Conservation (phyloP, 345 rosid genomes). For the Nasturtium officinale region DNA sequence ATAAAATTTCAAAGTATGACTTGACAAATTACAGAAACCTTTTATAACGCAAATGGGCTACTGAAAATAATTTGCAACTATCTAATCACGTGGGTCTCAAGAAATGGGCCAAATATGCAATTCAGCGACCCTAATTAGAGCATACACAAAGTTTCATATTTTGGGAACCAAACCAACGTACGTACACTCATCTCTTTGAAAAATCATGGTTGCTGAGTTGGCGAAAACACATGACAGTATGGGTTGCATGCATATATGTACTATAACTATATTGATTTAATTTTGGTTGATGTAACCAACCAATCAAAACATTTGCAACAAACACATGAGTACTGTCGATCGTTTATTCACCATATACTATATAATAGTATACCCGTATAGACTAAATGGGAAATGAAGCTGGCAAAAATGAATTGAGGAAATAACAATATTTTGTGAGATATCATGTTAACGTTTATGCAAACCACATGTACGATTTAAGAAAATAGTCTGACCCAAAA, state of each 20-base stretch:
- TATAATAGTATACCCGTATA: slow-evolving; percentile 21
- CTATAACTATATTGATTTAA: neutral
- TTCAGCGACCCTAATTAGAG: neutral
- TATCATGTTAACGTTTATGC: slow-evolving; percentile 24
- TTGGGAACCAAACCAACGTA: neutral
- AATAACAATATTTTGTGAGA: neutral
- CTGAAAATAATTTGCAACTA: neutral
- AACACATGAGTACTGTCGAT: slow-evolving; percentile 32
- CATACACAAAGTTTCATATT: neutral
- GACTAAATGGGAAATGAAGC: slow-evolving; percentile 21
- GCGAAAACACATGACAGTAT: slow-evolving; percentile 36
- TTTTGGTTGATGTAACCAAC: slow-evolving; percentile 26
- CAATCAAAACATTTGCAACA: slow-evolving; percentile 27
- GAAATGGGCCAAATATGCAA: neutral
- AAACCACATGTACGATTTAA: slow-evolving; percentile 27
- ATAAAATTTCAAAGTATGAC: no score
- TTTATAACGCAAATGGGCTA: no score
- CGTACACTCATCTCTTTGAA: neutral
- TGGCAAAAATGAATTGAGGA: slow-evolving; percentile 29
- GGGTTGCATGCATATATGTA: slow-evolving; percentile 31
- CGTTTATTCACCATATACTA: slow-evolving; percentile 16
- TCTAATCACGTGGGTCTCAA: neutral
- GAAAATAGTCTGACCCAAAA: neutral
- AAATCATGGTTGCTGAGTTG: slow-evolving; percentile 12
- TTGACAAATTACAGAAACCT: neutral